phyloP scores from a whole-genome alignment of 1,284 basidiomycete genomes.

The Phlebopus sp. region DNA sequence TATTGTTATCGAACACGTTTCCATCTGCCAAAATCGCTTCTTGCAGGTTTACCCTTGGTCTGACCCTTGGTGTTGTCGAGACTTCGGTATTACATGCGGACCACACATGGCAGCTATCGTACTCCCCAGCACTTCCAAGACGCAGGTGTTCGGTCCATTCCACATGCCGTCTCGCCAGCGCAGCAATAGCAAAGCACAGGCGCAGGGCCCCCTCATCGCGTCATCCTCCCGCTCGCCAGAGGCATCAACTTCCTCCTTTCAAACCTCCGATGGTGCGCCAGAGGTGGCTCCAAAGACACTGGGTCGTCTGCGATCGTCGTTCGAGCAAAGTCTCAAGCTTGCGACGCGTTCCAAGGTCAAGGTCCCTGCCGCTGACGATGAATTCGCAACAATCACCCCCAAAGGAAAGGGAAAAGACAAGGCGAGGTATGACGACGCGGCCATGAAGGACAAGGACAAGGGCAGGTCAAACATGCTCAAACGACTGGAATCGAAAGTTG shows the following conservation, averaged over 20 bases:
- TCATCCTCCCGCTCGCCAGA: constrained; percentile 46
- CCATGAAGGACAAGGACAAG: constrained; percentile 30
- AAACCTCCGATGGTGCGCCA: constrained; percentile 26
- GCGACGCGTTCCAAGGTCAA: constrained; percentile 52
- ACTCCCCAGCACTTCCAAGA: constrained; percentile 37
- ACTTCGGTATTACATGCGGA: constrained; percentile 25
- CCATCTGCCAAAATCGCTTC: constrained; percentile 8
- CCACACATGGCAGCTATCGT: constrained; percentile 50
- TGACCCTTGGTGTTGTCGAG: constrained; percentile 9
- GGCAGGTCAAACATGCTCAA: constrained; percentile 38
- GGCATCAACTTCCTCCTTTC: constrained; percentile 28
- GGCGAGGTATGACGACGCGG: constrained; percentile 32
- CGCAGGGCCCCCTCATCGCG: constrained; percentile 31
- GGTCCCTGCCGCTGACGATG: constrained; percentile 34
- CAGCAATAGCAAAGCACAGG: constrained; percentile 33
- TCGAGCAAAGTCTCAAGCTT: constrained; percentile 63
- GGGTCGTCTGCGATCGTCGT: constrained; percentile 59
- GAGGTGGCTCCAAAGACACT: constrained; percentile 53
- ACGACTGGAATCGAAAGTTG: constrained; percentile 48
- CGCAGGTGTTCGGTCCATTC: constrained; percentile 45
- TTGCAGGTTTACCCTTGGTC: constrained; percentile 10
- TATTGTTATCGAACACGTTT: constrained; percentile 20
- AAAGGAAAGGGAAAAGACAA: constrained; percentile 46
- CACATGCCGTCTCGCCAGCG: constrained; percentile 47
- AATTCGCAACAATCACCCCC: constrained; percentile 41